Conservation (phyloP, 2,329 filamentous ascomycete genomes). For the Paraphoma chrysanthemicola region DNA sequence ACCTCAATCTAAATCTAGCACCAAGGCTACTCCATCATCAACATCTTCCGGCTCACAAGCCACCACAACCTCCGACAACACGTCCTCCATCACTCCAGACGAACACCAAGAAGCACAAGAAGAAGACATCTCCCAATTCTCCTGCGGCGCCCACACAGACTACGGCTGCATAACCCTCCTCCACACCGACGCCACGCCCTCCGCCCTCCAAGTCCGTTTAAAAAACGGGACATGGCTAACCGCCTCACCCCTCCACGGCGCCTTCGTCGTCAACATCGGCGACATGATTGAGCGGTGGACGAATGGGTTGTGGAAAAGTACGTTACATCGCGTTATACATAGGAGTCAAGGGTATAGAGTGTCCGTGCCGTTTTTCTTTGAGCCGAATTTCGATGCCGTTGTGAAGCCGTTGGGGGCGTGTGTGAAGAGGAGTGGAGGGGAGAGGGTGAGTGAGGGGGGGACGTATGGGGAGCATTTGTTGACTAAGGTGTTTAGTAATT, state of each 20-base stretch:
- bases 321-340: constrained; percentile 56
- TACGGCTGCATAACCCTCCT: constrained; percentile 58
- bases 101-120: background rate
- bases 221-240: constrained; percentile 54
- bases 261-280: constrained; percentile 59
- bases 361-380: constrained; percentile 59
- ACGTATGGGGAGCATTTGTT: constrained; percentile 54
- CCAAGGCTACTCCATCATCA: too few relatives aligned
- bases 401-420: constrained; percentile 49
- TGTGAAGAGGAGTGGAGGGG: constrained; percentile 42
- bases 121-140: constrained; percentile 35
- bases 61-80: too few relatives aligned
- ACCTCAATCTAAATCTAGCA: too few relatives aligned
- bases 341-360: constrained; percentile 47
- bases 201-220: constrained; percentile 52
- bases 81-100: background rate
- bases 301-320: constrained; percentile 52
- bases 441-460: constrained; percentile 37
- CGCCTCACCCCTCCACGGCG: constrained; percentile 53
- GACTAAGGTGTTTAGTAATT: constrained; percentile 53
- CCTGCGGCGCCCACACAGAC: constrained; percentile 54
- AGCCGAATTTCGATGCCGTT: constrained; percentile 52
- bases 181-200: constrained; percentile 52
- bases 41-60: too few relatives aligned
- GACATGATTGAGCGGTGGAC: constrained; percentile 59